Evolutionary conservation across 2,329 filamentous ascomycete species (phyloP).

Genomic region (Thielaviopsis populi): DNA sequence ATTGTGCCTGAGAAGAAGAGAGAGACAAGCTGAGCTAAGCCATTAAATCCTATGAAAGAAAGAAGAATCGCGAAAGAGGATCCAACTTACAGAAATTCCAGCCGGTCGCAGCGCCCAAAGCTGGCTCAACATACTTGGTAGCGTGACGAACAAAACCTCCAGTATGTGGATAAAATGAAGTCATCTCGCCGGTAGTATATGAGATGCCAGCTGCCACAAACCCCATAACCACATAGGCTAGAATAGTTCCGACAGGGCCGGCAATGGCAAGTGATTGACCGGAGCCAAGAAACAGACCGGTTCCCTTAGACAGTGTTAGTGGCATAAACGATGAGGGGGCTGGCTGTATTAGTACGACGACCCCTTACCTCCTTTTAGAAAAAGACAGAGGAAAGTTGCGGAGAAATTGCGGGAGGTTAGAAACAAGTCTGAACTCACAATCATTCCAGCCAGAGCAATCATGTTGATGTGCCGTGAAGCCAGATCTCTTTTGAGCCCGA

Average conservation of each 20-base stretch:
- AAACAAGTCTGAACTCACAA: conserved; percentile 1
- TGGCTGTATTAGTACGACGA: not conserved
- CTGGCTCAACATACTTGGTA: conserved; percentile 23
- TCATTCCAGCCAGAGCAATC: conserved; percentile 27
- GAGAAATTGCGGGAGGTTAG: not conserved
- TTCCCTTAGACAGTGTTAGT: conserved; percentile 22
- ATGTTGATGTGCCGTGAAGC: conserved; percentile 24
- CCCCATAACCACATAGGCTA: conserved; percentile 30
- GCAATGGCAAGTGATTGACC: conserved; percentile 34
- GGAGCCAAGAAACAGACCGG: conserved; percentile 36
- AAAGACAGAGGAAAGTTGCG: not conserved
- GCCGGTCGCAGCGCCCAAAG: conserved; percentile 21
- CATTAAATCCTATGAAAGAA: not conserved
- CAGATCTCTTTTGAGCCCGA: conserved; percentile 18
- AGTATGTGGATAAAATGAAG: conserved; percentile 21
- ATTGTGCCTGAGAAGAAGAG: not conserved
- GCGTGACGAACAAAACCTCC: conserved; percentile 23
- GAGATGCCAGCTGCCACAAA: conserved; percentile 43
- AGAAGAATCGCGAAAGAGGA: no score
- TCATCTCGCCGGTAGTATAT: conserved; percentile 27
- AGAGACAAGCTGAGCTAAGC: no score
- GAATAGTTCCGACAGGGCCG: conserved; percentile 29
- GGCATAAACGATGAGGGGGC: not conserved
- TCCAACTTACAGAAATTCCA: conserved; percentile 11
- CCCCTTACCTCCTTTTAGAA: not conserved